Evolutionary conservation across 1,139 yeast species (phyloP), one percentile per base, ranked within the genome.

Genomic region (Sugiyamaella sp.): DNA sequence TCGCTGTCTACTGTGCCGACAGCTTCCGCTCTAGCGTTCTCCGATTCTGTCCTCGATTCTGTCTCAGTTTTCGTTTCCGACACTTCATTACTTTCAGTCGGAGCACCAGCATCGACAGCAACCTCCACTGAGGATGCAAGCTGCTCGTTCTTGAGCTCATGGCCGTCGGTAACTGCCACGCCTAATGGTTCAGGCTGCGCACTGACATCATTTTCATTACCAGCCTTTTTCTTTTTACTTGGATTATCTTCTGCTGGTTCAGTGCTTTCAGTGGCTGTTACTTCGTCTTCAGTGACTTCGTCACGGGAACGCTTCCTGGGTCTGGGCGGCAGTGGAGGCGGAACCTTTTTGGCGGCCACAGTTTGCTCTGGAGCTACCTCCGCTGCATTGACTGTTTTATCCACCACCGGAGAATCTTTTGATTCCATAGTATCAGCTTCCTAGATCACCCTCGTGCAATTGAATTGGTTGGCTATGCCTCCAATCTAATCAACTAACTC

Each of bases 241-340:
- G 25, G 46, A 4, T 17, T 29, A n/a, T n/a, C 42, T 43, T 29
- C 46, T 25, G 4, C 49, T 9, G 29, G 5, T 32, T 32, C 38
- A 3, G 22, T 8, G 22, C n/a, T 17, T 25, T 29, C 42, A 9
- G 14, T 50, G n/a, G 14, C n/a, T 2, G 24, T 48, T n/a, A 10
- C 38, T 5, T 3, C 47, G 16, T 29, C 46, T 9, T 25, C 50
- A 8, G 35, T 51, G 5, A 20, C 25, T 3, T 38, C 53, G 39
- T 39, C 40, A 19, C 46, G 29, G 14, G 49, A 45, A 21, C 53
- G 37, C 41, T 50, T 50, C 27, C 43, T 41, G n/a, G 48, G 48
- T 33, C 40, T 40, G 2, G 48, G 48, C 4, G 40, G 48, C 21
- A 35, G 16, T 44, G 48, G 48, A 21, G 48, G 48, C 14, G 39